Evolutionary conservation across 768 basidiomycete species (phyloP), one percentile per base, ranked within the genome.

Genomic region (Sporobolomyces pararoseus): DNA sequence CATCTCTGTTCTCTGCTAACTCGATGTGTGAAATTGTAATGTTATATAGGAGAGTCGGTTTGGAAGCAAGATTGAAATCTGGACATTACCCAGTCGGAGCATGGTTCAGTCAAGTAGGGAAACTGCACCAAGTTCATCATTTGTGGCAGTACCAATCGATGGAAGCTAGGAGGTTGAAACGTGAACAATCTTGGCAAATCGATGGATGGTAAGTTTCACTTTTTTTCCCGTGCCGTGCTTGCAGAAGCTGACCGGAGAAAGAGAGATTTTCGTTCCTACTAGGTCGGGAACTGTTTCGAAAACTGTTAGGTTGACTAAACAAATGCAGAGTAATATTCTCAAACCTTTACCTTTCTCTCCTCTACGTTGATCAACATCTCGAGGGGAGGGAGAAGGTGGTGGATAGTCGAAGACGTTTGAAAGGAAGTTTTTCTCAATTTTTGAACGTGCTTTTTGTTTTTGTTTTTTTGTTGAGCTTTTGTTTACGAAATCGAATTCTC

Each of bases 171-270:
- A 3, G 59, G 13, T 21, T 61, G 44, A 47, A 61, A 32, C 29
- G 59, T 6, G 59, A 61, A 47, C 29, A 87, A 78, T 92, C 93
- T 29, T 99, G 95, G 95, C 85, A 90, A 76, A 84, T 91, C 74
- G 91, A 94, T 70, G 92, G 91, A 7, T 99, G 95, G 95, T 89
- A 89, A 51, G 90, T 90, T 79, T 95, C 92, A 0, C 92, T 95
- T n/a, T 46, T 23, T n/a, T 14, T 58, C 57, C 17, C 17, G 39
- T 42, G 39, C 39, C 39, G 17, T 42, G 39, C 17, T 42, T 42
- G 39, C n/a, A n/a, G n/a, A n/a, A n/a, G n/a, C n/a, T n/a, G n/a
- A n/a, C n/a, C n/a, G n/a, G n/a, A n/a, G n/a, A n/a, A n/a, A n/a
- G n/a, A n/a, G n/a, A n/a, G 17, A 17, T 34, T 27, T 14, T 29